Base-by-base conservation (phyloP, 2,329 filamentous ascomycete genomes). In the Achaetomium macrosporum region DNA sequence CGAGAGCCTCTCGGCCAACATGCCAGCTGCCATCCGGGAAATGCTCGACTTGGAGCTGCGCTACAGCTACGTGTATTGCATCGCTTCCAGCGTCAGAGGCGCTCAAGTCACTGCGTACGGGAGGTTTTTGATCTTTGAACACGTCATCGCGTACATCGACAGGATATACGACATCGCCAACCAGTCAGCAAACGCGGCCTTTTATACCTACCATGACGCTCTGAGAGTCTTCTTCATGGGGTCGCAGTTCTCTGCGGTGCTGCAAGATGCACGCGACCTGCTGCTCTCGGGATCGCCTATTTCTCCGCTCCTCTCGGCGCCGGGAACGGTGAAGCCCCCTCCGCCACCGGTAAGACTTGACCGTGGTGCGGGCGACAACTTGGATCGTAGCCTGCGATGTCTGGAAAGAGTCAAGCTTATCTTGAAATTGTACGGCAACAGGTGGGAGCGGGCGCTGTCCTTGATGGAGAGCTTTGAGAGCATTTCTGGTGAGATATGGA, bases 21-120 rank as follows among this genome's bases (percentile, higher is more conserved):
- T 88, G 0, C 78, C 86, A 0, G 72, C 78, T 0, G 78, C 81
- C 25, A 84, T 91, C 57, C 80, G 84, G 37, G 80, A 87, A 44
- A 82, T 91, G 59, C 95, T 96, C 64, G 87, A 93, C 57, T 81
- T 96, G 15, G 93, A 99, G 66, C 53, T 95, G 40, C 80, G 92
- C 43, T 97, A 96, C 72, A 95, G 89, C 64, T 93, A 90, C 62
- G 86, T 96, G 20, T 90, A 96, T 67, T 88, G 92, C 53, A 78
- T 96, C 8, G 90, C 90, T 0, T 89, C 90, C 1, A 91, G 87
- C 35, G 82, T 84, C 1, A 78, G 86, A 42, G 83, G 87, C 3
- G 87, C 88, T 0, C 75, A 80, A 19, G 83, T 91, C 46, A 85
- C 83, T 3, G 81, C 89, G 42, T 90, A 92, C 65, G 87, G 85